Evolutionary conservation across 2,329 filamentous ascomycete species (phyloP), one percentile per base, ranked within the genome.

Genomic region (Talaromyces verruculosus): DNA sequence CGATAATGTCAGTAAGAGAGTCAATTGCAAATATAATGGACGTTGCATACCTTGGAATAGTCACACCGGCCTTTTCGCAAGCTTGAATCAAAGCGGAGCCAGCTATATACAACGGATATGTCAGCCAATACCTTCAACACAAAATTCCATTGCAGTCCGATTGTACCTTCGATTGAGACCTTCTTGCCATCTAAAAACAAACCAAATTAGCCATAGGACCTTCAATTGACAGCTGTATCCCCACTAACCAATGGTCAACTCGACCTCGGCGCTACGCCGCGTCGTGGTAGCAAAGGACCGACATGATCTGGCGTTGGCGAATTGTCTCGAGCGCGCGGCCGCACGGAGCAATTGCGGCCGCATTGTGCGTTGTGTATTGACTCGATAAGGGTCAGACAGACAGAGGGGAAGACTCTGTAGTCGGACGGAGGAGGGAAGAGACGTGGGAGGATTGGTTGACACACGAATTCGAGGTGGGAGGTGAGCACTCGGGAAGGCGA

Each of bases 61-160:
- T 95, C 71, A 85, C 87, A 76, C 95, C 95, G 71, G 94, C 95
- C 84, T 99, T 97, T 83, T 99, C 95, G 84, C 95, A 99, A 77
- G 95, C 95, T 84, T 99, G 95, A 79, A 99, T 99, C 75, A 99
- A 87, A 76, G 95, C 94, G 74, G 95, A 95, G 72, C 94, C 94
- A 82, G 94, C 94, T 66, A 53, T 53, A 49, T 41, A 22, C n/a
- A 97, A 79, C 51, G 64, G 45, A 41, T 33, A 62, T 47, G 62
- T 64, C 55, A 64, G 61, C 33, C n/a, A 1, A 22, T 22, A 25
- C 53, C 33, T 17, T 37, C 11, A 6, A 10, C 1, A 33, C 17
- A 7, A 25, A 37, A 57, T 17, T 11, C n/a, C 33, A 22, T 37
- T 57, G 53, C 19, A 57, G 25, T 15, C 33, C 28, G 49, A 28